A percentile compares a stretch with the other conserved stretches of the same genome.
Conservation (phyloP, 2,329 filamentous ascomycete species). For the Paecilomyces fulvus region DNA sequence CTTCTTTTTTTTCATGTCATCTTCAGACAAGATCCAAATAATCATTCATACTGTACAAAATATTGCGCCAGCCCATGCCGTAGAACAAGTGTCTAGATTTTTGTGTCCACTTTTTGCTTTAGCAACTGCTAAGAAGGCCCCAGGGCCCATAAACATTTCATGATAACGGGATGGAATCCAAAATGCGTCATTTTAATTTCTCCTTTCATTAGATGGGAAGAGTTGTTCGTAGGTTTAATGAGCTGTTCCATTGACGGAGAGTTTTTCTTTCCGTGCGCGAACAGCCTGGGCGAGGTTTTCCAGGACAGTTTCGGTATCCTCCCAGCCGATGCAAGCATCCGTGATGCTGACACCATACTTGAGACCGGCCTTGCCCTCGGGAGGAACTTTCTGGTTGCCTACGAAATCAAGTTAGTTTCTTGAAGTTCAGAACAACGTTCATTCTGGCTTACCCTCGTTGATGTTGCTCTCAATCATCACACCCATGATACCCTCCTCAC, state of each 20-base stretch:
- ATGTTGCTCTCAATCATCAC: constrained; percentile 99
- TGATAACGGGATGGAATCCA: neutral
- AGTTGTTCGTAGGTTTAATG: neutral
- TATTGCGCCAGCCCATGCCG: neutral
- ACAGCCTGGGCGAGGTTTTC: constrained; percentile 72
- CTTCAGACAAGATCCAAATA: neutral
- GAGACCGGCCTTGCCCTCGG: constrained; percentile 73
- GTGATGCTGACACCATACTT: constrained; percentile 96
- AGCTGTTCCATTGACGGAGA: constrained; percentile 9
- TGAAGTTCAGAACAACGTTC: constrained; percentile 2
- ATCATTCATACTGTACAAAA: neutral
- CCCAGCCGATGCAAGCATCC: constrained; percentile 93
- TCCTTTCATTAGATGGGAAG: neutral
- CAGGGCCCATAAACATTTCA: neutral
- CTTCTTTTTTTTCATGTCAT: neutral
- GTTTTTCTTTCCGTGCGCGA: constrained; percentile 56
- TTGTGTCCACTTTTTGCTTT: neutral
- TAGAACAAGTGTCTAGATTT: neutral
- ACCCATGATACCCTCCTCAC: constrained; percentile 84
- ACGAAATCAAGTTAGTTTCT: neutral
- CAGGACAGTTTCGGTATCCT: constrained; percentile 74
- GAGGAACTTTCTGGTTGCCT: constrained; percentile 81
- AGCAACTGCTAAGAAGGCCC: neutral
- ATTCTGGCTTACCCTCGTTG: constrained; percentile 61
- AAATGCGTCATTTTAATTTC: neutral